Evolutionary conservation across 352 stramenopile species (phyloP).

Genomic region (Phytopythium kandeliae): DNA sequence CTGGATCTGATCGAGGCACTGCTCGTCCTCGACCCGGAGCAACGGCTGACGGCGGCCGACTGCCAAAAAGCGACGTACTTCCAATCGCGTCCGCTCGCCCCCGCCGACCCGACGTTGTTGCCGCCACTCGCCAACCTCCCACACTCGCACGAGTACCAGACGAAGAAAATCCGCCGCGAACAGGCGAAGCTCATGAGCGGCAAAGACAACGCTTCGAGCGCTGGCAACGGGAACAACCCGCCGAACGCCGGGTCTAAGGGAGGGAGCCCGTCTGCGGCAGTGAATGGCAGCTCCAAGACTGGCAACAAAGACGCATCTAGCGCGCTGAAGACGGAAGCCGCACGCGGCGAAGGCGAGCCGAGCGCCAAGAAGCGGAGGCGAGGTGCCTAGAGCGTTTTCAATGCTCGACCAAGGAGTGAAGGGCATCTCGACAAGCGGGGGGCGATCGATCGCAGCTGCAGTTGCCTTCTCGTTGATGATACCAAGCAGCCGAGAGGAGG

Average conservation of each 20-base stretch:
- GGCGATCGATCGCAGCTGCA: not conserved
- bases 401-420: slow-evolving; percentile 17
- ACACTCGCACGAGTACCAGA: slow-evolving; percentile 85
- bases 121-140: slow-evolving; percentile 68
- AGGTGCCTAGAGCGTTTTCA: not conserved
- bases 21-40: slow-evolving; percentile 93
- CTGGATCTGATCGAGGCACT: slow-evolving; percentile 93
- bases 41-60: slow-evolving; percentile 89
- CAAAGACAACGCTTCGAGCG: slow-evolving; percentile 33
- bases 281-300: slow-evolving; percentile 8
- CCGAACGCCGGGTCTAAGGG: not conserved
- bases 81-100: slow-evolving; percentile 57
- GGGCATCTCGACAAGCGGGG: too few relatives aligned
- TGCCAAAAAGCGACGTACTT: slow-evolving; percentile 96
- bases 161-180: slow-evolving; percentile 86
- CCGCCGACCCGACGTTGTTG: slow-evolving; percentile 53
- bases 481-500: slow-evolving; percentile 28
- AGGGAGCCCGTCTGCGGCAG: slow-evolving; percentile 11
- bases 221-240: slow-evolving; percentile 17
- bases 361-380: slow-evolving; percentile 3
- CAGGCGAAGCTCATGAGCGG: slow-evolving; percentile 67
- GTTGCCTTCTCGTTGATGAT: not conserved
- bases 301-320: not conserved
- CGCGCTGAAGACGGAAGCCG: not conserved
- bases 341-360: not conserved